phyloP scores from a whole-genome alignment of 352 stramenopile species.

The Blastocystis sp. region DNA sequence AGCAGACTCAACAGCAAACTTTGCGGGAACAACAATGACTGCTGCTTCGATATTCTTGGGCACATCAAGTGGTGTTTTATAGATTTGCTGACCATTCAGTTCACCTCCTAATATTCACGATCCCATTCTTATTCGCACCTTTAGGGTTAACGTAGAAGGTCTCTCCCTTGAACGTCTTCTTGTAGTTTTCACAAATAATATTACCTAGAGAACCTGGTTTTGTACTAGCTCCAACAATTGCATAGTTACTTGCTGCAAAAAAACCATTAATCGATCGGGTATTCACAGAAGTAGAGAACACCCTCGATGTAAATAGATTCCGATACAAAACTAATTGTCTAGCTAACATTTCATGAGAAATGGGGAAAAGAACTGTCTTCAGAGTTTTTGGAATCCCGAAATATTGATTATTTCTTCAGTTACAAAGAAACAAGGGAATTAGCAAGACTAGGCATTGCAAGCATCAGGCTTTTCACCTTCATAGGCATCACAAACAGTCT shows the following conservation, averaged over 20 bases:
- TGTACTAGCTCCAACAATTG: constrained; percentile 32
- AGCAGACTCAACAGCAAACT: constrained; percentile 41
- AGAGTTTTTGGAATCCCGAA: not conserved
- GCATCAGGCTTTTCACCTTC: constrained; percentile 46
- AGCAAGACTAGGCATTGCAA: not conserved
- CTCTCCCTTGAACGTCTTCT: constrained; percentile 53
- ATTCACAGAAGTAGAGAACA: constrained; percentile 19
- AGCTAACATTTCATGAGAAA: constrained; percentile 18
- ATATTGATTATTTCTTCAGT: not conserved
- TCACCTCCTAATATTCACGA: constrained; percentile 21
- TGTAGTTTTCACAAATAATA: constrained; percentile 59
- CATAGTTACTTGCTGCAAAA: constrained; percentile 55
- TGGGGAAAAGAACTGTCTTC: not conserved
- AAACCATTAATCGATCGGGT: constrained; percentile 58
- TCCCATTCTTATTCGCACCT: not conserved
- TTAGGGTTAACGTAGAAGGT: constrained; percentile 58
- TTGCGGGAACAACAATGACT: constrained; percentile 32
- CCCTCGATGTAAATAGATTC: not conserved
- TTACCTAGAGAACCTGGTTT: constrained; percentile 47
- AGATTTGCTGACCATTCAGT: constrained; percentile 30
- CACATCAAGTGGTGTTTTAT: constrained; percentile 53
- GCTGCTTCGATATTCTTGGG: constrained; percentile 42
- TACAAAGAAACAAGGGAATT: not conserved
- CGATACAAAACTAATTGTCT: not conserved
- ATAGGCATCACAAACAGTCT: constrained; percentile 50